phyloP scores from a whole-genome alignment of 1,284 basidiomycete genomes.

The Ceratobasidium sp. region DNA sequence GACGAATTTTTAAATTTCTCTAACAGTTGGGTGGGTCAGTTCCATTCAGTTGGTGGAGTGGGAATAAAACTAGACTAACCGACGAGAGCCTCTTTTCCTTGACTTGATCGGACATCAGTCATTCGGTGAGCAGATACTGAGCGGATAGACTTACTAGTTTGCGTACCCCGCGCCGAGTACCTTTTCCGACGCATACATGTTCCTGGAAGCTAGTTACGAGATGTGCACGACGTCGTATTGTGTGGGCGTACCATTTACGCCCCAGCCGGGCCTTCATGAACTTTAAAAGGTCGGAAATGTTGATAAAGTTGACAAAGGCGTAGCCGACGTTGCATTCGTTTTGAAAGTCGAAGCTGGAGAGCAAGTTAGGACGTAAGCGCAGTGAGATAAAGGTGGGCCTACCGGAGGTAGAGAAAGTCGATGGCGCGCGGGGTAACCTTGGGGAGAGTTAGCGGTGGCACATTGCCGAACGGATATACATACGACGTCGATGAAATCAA shows the following conservation, averaged over 20 bases:
- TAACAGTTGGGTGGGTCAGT: slow-evolving; percentile 14
- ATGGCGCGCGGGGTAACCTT: slow-evolving; percentile 61
- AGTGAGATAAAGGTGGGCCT: neutral
- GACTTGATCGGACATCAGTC: slow-evolving; percentile 47
- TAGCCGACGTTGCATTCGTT: slow-evolving; percentile 78
- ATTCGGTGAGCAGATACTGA: slow-evolving; percentile 10
- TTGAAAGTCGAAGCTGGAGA: slow-evolving; percentile 45
- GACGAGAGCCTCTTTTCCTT: slow-evolving; percentile 83
- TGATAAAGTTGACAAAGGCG: slow-evolving; percentile 73
- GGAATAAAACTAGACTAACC: slow-evolving; percentile 50
- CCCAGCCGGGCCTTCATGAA: slow-evolving; percentile 77
- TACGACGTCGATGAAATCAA: slow-evolving; percentile 69
- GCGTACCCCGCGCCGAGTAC: slow-evolving; percentile 85
- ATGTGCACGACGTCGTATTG: slow-evolving; percentile 3
- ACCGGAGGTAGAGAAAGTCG: slow-evolving; percentile 80
- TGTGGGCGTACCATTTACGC: slow-evolving; percentile 66
- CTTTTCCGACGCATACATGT: slow-evolving; percentile 86
- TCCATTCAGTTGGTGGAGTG: slow-evolving; percentile 42
- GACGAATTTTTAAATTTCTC: slow-evolving; percentile 83
- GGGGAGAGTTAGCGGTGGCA: slow-evolving; percentile 21
- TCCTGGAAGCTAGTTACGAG: slow-evolving; percentile 56
- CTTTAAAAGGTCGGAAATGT: slow-evolving; percentile 67
- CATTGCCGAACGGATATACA: slow-evolving; percentile 44
- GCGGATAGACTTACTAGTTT: slow-evolving; percentile 72
- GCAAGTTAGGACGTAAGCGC: slow-evolving; percentile 52